Conservation (phyloP, 2,329 filamentous ascomycete species). For the Botrytis fragariae region DNA sequence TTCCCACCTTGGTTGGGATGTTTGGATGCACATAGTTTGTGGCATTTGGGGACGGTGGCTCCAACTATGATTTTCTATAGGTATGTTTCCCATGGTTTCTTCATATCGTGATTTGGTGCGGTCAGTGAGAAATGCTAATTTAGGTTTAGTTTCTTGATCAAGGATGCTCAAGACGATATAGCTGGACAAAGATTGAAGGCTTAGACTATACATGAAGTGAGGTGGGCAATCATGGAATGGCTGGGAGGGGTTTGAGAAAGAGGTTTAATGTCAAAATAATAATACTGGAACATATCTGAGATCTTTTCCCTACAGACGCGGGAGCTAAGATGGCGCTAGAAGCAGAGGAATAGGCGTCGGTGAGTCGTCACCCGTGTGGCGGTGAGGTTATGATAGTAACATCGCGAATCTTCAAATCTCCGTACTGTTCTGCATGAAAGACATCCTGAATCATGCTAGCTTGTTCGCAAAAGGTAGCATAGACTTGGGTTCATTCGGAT, state of each 20-base stretch:
- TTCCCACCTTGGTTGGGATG: conserved; percentile 81
- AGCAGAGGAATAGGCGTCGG: neutral
- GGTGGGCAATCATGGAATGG: neutral
- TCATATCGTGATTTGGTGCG: neutral
- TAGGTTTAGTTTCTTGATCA: conserved; percentile 71
- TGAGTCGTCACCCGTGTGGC: neutral
- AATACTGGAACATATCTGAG: neutral
- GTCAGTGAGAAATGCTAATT: conserved; percentile 18
- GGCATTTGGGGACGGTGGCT: conserved; percentile 90
- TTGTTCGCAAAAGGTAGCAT: neutral
- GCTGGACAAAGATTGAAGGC: conserved; percentile 71
- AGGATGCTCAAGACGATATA: conserved; percentile 80
- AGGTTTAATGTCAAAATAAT: neutral
- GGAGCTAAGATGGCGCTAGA: neutral
- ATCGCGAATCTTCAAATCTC: neutral
- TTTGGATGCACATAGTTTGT: conserved; percentile 90
- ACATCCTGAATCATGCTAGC: neutral
- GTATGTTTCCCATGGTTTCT: conserved; percentile 55
- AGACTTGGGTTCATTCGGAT: neutral
- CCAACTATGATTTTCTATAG: conserved; percentile 92
- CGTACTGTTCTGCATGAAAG: neutral
- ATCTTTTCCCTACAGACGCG: neutral
- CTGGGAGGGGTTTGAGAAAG: neutral
- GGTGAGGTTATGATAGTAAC: neutral
- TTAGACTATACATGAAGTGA: conserved; percentile 38